Conservation (phyloP, 768 basidiomycete genomes). For the Phaeotremella skinneri region DNA sequence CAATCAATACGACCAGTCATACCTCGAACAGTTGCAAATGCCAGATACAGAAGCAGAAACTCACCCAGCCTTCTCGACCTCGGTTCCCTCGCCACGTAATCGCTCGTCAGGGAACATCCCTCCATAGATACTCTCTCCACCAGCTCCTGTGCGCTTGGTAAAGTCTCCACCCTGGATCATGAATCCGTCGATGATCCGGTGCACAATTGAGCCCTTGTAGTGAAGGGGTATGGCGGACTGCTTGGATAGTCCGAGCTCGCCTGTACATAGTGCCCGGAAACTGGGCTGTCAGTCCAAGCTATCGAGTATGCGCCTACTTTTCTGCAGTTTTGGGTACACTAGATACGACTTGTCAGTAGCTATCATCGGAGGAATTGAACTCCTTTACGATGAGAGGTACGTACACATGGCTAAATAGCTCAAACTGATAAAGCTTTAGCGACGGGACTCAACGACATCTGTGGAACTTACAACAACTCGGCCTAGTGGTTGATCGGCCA, state of each 20-base stretch:
- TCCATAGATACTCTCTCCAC: conserved; percentile 53
- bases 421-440: conserved; percentile 49
- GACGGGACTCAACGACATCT: background rate
- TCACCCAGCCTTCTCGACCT: conserved; percentile 61
- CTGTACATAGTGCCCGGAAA: conserved; percentile 82
- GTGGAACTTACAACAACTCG: conserved; percentile 48
- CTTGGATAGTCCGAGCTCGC: conserved; percentile 72
- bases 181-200: conserved; percentile 65
- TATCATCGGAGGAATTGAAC: background rate
- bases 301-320: conserved; percentile 66
- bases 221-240: conserved; percentile 67
- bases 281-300: conserved; percentile 69
- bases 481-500: conserved; percentile 58
- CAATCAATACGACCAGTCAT: background rate
- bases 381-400: conserved; percentile 9
- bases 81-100: conserved; percentile 54
- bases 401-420: conserved; percentile 64
- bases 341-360: conserved; percentile 7
- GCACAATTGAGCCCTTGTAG: conserved; percentile 76
- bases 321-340: conserved; percentile 66
- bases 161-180: conserved; percentile 87
- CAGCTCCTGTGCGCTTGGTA: conserved; percentile 56
- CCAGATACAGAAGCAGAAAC: conserved; percentile 22
- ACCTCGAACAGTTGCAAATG: background rate
- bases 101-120: conserved; percentile 74